Base-by-base conservation (phyloP, 192 early-diverging fungal genomes). In the Rhizophlyctis rosea region DNA sequence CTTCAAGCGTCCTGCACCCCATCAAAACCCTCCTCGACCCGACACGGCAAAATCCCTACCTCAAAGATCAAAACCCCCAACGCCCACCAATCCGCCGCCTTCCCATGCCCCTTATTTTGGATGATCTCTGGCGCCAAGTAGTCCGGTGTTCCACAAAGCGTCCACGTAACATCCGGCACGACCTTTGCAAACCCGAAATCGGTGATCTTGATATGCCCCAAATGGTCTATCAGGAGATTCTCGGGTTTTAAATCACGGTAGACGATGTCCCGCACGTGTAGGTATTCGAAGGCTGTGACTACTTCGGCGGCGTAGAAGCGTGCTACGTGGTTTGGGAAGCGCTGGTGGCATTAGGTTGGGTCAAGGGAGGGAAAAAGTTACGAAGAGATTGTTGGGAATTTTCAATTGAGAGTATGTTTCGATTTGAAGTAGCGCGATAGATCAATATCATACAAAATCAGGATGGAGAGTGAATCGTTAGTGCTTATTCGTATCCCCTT, bases 61-160 rank as follows among this genome's bases (percentile, higher is more conserved):
- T 99, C 97, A 68, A 93, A 99, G 31, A 97, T 91, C 28, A 99
- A 78, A 28, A 99, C 92, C 13, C 97, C 97, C n/a, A 99, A 70
- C 13, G 95, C 97, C 97, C 97, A 99, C 94, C 96, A 99, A 78
- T 99, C 97, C 9, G 98, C 86, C 61, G 81, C 74, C 66, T 86
- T 89, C 3, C 94, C 93, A 77, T 99, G 96, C 14, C 95, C 95
- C 49, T 82, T 79, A 35, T 94, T 94, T 58, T 90, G 90, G 78
- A 99, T 99, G 24, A 99, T 93, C 73, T 99, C 96, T 36, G 96
- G 96, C 23, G 96, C 93, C 86, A 99, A 96, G 71, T 98, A 98
- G 76, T 98, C 96, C 75, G 98, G 95, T 2, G 96, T 99, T 4
- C 96, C 96, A 18, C 98, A 95, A 85, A 99, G 98, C 55, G 92